Evolutionary conservation across 176 grass and related monocot species (phyloP), one percentile per base, ranked within the genome.

Genomic region (Eleusine coracana): DNA sequence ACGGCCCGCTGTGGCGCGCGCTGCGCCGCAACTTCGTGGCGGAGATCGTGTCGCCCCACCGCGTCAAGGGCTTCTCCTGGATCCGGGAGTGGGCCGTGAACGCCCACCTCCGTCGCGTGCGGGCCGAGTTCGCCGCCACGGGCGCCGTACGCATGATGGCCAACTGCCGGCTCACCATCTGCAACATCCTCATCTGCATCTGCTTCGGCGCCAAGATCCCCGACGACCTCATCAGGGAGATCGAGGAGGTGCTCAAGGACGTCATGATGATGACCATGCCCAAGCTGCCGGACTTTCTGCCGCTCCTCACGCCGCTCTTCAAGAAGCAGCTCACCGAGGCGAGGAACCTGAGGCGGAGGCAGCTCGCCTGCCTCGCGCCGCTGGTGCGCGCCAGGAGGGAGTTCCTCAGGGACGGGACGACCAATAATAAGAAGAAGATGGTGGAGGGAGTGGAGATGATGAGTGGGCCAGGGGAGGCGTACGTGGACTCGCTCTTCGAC

Each of bases 151-250:
- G 79, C 40, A 40, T 99, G 9, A 91, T 99, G 91, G 72, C 83
- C 39, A 86, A 34, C 78, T 99, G 93, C 78, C 89, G 97, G 16
- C 89, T 99, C 73, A 92, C 97, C 77, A 85, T 99, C 79, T 99
- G 97, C 82, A 96, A 93, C 85, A 99, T 99, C 83, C 90, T 99
- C 86, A 82, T 85, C 77, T 99, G 97, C 87, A 99, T 99, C 84
- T 99, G 97, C 90, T 99, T 96, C 73, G 97, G 97, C 61, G 89
- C 89, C 46, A 92, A 92, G 79, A 85, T 99, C 85, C 87, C 91
- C 28, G 93, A 99, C 84, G 83, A 85, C 0, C 89, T 90, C 69
- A 92, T 96, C 70, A 28, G 62, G 21, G 86, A 92, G 54, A 90
- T 99, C 84, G 97, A 99, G 83, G 92, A 96, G 78, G 97, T 99